Conservation (phyloP, 2,329 filamentous ascomycete genomes). For the Ambrosiella xylebori region DNA sequence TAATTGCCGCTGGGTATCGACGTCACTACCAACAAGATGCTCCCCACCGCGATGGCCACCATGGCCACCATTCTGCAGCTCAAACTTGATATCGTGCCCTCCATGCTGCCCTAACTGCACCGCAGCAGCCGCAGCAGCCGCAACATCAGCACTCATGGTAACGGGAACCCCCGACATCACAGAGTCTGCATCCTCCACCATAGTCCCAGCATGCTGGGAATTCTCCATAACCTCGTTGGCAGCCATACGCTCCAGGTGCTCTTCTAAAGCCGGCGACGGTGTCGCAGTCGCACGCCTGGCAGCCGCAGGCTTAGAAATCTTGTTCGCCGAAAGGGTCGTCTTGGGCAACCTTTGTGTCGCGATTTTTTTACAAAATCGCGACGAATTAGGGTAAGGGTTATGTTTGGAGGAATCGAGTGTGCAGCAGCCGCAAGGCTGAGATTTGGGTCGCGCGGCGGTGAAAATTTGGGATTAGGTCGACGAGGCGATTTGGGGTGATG, state of each 20-base stretch:
- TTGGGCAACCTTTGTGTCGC: not conserved
- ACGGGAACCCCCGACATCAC: not conserved
- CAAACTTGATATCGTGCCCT: not conserved
- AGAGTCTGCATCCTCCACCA: not conserved
- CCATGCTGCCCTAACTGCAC: constrained; percentile 12
- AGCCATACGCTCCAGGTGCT: constrained; percentile 8
- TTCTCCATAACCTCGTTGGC: not conserved
- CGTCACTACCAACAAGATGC: constrained; percentile 9
- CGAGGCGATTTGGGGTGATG: too few species aligned
- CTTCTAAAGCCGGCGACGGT: constrained; percentile 10
- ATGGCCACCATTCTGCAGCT: constrained; percentile 3
- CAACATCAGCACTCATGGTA: not conserved
- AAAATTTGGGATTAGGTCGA: too few species aligned
- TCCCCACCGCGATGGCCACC: not conserved
- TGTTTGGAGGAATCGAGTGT: not conserved
- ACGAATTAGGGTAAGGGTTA: not conserved
- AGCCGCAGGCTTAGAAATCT: constrained; percentile 9
- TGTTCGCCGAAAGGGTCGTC: constrained; percentile 1
- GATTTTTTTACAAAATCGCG: not conserved
- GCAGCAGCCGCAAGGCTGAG: too few species aligned
- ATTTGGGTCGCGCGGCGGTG: too few species aligned
- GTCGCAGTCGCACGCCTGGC: constrained; percentile 3
- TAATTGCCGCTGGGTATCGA: constrained; percentile 13
- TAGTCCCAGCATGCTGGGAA: not conserved
- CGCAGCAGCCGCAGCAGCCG: not conserved